A percentile compares a stretch with the other conserved stretches of the same genome.
These are phyloP conservation scores for Phytomonas sp. DNA, from an alignment of 208 protist species.

Conservation along the genomic window DNA sequence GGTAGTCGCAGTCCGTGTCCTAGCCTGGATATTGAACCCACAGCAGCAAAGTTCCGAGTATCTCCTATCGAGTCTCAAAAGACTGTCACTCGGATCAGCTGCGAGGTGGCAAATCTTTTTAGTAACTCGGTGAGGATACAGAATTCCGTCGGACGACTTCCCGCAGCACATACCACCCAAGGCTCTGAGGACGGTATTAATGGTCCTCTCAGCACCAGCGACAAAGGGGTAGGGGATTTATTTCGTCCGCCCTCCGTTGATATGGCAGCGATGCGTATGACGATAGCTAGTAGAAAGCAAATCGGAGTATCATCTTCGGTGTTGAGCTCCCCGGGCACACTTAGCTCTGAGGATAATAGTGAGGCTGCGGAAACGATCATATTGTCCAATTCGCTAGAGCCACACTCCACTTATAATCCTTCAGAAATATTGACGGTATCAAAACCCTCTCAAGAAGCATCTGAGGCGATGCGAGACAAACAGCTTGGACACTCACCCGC, in stretches of 20 bases:
- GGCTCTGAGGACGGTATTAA: not conserved
- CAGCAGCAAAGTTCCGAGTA: not conserved
- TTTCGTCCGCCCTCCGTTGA: not conserved
- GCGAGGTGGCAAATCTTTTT: not conserved
- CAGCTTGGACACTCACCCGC: not conserved
- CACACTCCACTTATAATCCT: not conserved
- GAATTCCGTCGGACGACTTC: not conserved
- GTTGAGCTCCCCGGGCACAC: not conserved
- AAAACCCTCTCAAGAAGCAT: not conserved
- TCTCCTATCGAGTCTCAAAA: not conserved
- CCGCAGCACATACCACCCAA: not conserved
- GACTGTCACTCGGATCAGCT: not conserved
- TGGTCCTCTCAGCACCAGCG: not conserved
- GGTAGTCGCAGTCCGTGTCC: constrained; percentile 15
- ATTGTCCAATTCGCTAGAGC: not conserved
- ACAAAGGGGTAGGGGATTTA: not conserved
- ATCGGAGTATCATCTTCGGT: not conserved
- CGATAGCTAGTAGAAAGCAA: not conserved
- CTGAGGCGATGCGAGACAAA: not conserved
- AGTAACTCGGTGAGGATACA: not conserved
- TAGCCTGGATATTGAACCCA: not conserved
- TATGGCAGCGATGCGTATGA: not conserved
- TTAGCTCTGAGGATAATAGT: not conserved
- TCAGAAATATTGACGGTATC: not conserved
- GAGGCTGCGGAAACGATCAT: not conserved